A percentile compares a stretch with the other conserved stretches of the same genome.
phyloP scores from a whole-genome alignment of 2,329 filamentous ascomycete genomes.

The Byssothecium circinans region DNA sequence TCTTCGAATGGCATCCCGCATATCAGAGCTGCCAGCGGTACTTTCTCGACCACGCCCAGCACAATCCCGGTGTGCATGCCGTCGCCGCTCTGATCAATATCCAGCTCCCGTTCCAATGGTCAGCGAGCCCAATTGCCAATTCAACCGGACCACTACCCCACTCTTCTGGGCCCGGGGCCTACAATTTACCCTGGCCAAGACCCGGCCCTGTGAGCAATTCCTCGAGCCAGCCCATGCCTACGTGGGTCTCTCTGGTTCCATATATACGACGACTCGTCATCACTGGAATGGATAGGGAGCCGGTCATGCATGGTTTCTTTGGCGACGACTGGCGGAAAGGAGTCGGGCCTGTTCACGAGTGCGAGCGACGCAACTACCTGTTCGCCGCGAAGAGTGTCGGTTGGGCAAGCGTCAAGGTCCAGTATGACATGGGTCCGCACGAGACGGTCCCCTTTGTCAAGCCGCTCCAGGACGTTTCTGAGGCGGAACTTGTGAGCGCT shows the following conservation, averaged over 20 bases:
- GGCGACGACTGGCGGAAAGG: conserved; percentile 88
- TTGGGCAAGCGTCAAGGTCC: conserved; percentile 85
- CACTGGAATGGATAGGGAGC: conserved; percentile 85
- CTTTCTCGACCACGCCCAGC: conserved; percentile 89
- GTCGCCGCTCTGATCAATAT: conserved; percentile 92
- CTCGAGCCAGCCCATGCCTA: conserved; percentile 40
- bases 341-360: conserved; percentile 79
- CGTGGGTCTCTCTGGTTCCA: conserved; percentile 72
- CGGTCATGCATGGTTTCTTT: conserved; percentile 92
- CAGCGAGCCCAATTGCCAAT: conserved; percentile 51
- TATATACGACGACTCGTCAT: conserved; percentile 89
- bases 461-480: conserved; percentile 73
- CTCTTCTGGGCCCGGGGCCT: conserved; percentile 35
- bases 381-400: conserved; percentile 92
- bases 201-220: conserved; percentile 43
- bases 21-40: conserved; percentile 89
- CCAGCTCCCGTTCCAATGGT: conserved; percentile 79
- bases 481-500: conserved; percentile 78
- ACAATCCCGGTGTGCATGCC: conserved; percentile 79
- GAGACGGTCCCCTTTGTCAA: conserved; percentile 86
- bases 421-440: conserved; percentile 83
- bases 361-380: conserved; percentile 89
- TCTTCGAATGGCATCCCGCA: conserved; percentile 90
- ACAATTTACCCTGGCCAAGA: conserved; percentile 47
- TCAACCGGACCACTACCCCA: conserved; percentile 38